Percentiles rank a stretch among this genome's conserved stretches.
Conservation (phyloP, 306 rosid species). For the Casuarina glauca region DNA sequence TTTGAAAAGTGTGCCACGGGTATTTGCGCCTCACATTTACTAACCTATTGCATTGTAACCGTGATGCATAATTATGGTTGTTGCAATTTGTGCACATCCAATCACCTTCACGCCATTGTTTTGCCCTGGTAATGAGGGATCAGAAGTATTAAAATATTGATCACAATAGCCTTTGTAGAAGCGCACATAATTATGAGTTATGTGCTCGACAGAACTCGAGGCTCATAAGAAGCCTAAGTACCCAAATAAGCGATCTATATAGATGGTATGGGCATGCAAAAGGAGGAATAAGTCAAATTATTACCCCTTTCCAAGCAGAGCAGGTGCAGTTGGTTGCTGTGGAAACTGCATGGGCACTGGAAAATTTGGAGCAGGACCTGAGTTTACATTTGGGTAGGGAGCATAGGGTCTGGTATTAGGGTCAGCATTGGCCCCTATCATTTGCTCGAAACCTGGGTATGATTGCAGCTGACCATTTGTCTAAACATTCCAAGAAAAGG, state of each 20-base stretch:
- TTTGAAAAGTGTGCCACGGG: no score
- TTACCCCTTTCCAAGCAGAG: constrained; percentile 93
- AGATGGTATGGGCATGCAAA: constrained; percentile 3
- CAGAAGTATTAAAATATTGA: constrained; percentile 17
- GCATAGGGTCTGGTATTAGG: constrained; percentile 49
- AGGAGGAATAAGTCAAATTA: constrained; percentile 20
- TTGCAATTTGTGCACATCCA: constrained; percentile 98
- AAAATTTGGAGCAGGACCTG: constrained; percentile 46
- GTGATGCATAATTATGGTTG: constrained; percentile 96
- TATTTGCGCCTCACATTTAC: constrained; percentile 8
- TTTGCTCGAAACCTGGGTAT: constrained; percentile 51
- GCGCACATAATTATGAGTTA: background rate
- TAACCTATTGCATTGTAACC: constrained; percentile 86
- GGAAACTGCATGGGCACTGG: constrained; percentile 54
- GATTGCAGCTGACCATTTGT: constrained; percentile 57
- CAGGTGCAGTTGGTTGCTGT: constrained; percentile 53
- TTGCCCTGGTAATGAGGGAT: constrained; percentile 60
- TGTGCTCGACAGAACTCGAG: constrained; percentile 7
- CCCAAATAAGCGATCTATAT: background rate
- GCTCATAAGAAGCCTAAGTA: constrained; percentile 11
- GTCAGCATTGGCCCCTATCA: constrained; percentile 49
- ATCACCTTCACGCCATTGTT: constrained; percentile 97
- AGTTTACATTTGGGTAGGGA: constrained; percentile 42
- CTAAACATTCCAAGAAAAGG: constrained; percentile 36
- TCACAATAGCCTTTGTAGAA: background rate